These are phyloP conservation scores for Ceratocystis albifundus DNA, from an alignment of 2,329 filamentous ascomycete species.

Conservation along the genomic window DNA sequence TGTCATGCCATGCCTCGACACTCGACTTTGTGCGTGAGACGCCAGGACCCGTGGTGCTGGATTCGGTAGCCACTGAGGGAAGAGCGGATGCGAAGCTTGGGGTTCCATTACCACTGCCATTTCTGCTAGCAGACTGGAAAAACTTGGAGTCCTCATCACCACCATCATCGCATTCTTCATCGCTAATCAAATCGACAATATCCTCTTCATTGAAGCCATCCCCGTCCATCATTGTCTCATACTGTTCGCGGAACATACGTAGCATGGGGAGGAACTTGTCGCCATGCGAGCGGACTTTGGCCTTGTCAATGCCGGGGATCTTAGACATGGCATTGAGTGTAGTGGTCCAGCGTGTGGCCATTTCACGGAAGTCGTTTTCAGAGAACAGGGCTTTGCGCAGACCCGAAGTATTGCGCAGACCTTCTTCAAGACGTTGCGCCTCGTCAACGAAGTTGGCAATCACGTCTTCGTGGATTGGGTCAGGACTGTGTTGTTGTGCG, in stretches of 20 bases:
- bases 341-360: conserved; percentile 59
- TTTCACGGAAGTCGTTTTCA: conserved; percentile 56
- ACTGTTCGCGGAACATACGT: conserved; percentile 36
- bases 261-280: conserved; percentile 49
- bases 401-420: conserved; percentile 47
- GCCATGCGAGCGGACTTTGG: conserved; percentile 53
- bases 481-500: conserved; percentile 33
- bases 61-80: background rate
- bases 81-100: background rate
- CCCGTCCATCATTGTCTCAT: conserved; percentile 39
- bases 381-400: conserved; percentile 53
- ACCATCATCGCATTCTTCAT: conserved; percentile 32
- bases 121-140: conserved; percentile 34
- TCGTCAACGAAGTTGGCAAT: conserved; percentile 53
- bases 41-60: background rate
- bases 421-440: conserved; percentile 49
- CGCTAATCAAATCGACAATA: conserved; percentile 46
- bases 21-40: conserved; percentile 23
- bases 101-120: conserved; percentile 28
- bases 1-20: conserved; percentile 13
- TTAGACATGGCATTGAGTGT: conserved; percentile 49
- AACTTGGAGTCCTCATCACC: conserved; percentile 38
- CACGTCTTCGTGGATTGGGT: conserved; percentile 49
- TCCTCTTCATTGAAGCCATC: conserved; percentile 29
- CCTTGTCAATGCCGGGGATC: conserved; percentile 51